Percentiles rank a stretch among this genome's conserved stretches.
These are phyloP conservation scores for Globisporangium splendens DNA, from an alignment of 352 stramenopile species.

Conservation along the genomic window DNA sequence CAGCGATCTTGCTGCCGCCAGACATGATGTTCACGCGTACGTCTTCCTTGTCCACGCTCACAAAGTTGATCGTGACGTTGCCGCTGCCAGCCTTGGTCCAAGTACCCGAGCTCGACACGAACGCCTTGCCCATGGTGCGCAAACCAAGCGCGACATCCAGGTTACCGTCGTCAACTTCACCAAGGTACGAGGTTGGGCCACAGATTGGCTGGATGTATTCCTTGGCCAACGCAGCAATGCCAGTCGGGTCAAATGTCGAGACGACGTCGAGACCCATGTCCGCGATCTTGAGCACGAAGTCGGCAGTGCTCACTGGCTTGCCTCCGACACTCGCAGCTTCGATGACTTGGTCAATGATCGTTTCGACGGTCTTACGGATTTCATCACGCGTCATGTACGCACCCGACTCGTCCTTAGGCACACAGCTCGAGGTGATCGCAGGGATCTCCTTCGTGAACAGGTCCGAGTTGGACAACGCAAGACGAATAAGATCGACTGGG, in stretches of 20 bases:
- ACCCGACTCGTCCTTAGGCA: conserved; percentile 27
- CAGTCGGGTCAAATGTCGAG: conserved; percentile 34
- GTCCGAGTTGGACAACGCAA: conserved; percentile 29
- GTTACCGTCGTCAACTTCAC: conserved; percentile 42
- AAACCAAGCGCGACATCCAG: conserved; percentile 39
- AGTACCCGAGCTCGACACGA: conserved; percentile 29
- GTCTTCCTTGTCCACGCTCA: conserved; percentile 40
- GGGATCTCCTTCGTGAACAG: conserved; percentile 49
- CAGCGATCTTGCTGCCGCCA: conserved; percentile 37
- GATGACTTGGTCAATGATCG: conserved; percentile 57
- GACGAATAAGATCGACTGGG: conserved; percentile 36
- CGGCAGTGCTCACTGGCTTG: conserved; percentile 8
- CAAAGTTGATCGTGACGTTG: conserved; percentile 37
- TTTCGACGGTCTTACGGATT: conserved; percentile 46
- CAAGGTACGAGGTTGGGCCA: conserved; percentile 32
- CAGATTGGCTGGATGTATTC: conserved; percentile 49
- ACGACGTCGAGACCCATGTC: conserved; percentile 33
- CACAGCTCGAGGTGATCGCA: conserved; percentile 36
- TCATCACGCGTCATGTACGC: conserved; percentile 42
- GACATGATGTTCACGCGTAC: conserved; percentile 52
- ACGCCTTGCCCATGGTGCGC: conserved; percentile 35
- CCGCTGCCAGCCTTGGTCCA: conserved; percentile 45
- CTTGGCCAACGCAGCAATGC: conserved; percentile 31
- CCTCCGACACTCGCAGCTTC: conserved; percentile 16
- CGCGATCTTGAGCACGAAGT: conserved; percentile 28